A percentile compares a stretch with the other conserved stretches of the same genome.
phyloP scores from a whole-genome alignment of 2,329 filamentous ascomycete genomes.

The Arthrobotrys megalospora region DNA sequence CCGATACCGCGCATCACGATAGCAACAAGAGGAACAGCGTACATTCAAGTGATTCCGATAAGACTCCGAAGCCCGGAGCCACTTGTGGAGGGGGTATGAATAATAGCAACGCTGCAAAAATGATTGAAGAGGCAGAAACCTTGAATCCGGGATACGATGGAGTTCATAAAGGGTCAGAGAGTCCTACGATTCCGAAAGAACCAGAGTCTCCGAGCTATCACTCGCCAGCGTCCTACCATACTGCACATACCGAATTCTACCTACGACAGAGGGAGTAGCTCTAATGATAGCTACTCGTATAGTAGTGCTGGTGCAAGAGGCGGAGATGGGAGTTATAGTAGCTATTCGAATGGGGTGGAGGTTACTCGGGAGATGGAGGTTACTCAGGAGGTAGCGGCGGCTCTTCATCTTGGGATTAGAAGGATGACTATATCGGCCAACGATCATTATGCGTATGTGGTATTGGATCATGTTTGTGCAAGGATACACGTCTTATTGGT shows the following conservation, averaged over 20 bases:
- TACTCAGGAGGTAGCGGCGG: not conserved
- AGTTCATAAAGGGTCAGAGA: not conserved
- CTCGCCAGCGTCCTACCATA: not conserved
- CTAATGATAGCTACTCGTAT: conserved; percentile 22
- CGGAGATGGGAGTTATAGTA: not conserved
- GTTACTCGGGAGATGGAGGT: conserved; percentile 8
- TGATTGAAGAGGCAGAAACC: not conserved
- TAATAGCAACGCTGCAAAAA: not conserved
- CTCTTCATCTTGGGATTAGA: conserved; percentile 19
- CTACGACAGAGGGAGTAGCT: not conserved
- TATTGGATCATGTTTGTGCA: not conserved
- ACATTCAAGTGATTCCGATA: conserved; percentile 7
- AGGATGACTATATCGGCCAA: not conserved
- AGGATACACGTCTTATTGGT: not conserved
- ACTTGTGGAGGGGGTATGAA: not conserved
- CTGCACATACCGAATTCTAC: not conserved
- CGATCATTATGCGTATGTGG: not conserved
- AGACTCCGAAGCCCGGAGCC: not conserved
- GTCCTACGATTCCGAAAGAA: not conserved
- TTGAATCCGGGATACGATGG: not conserved
- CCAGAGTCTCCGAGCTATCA: not conserved
- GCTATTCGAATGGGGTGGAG: conserved; percentile 5
- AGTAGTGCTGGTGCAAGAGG: not conserved
- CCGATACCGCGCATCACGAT: not conserved
- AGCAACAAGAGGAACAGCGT: not conserved